phyloP scores from a whole-genome alignment of 495 filamentous ascomycete species.

The Podospora appendiculata region DNA sequence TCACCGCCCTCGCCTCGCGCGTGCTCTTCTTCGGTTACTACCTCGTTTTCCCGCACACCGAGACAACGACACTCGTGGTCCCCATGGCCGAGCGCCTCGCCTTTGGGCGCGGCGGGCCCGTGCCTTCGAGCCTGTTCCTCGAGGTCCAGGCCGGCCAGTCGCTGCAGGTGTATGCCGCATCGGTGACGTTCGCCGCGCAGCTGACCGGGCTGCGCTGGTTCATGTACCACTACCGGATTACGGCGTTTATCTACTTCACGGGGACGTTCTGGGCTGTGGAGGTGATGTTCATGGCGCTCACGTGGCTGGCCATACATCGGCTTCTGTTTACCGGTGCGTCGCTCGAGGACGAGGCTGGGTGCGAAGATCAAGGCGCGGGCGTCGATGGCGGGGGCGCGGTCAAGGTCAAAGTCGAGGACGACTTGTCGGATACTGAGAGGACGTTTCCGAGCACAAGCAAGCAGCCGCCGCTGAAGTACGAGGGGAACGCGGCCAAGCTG shows the following conservation, averaged over 20 bases:
- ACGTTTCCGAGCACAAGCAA: slow-evolving; percentile 49
- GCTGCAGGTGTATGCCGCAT: slow-evolving; percentile 67
- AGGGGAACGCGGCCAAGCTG: slow-evolving; percentile 18
- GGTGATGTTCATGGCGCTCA: slow-evolving; percentile 48
- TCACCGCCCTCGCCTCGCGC: slow-evolving; percentile 29
- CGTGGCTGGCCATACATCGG: background rate
- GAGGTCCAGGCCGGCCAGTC: slow-evolving; percentile 58
- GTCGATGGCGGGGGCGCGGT: background rate
- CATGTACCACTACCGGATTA: slow-evolving; percentile 73
- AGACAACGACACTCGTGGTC: slow-evolving; percentile 51
- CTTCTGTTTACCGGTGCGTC: too few species aligned
- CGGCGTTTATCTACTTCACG: slow-evolving; percentile 60
- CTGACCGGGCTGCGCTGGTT: slow-evolving; percentile 73
- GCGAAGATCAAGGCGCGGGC: background rate
- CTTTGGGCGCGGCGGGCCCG: slow-evolving; percentile 50
- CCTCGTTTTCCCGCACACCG: slow-evolving; percentile 31
- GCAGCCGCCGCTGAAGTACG: slow-evolving; percentile 40
- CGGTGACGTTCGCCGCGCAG: slow-evolving; percentile 59
- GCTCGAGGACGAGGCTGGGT: background rate
- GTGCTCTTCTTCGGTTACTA: slow-evolving; percentile 37
- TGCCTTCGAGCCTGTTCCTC: slow-evolving; percentile 52
- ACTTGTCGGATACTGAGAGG: slow-evolving; percentile 27
- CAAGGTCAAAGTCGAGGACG: background rate
- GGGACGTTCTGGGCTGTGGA: slow-evolving; percentile 66
- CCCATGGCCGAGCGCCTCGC: slow-evolving; percentile 62